Evolutionary conservation across 2,329 filamentous ascomycete genomes (phyloP).

Genomic region (Cladosporium sp.): DNA sequence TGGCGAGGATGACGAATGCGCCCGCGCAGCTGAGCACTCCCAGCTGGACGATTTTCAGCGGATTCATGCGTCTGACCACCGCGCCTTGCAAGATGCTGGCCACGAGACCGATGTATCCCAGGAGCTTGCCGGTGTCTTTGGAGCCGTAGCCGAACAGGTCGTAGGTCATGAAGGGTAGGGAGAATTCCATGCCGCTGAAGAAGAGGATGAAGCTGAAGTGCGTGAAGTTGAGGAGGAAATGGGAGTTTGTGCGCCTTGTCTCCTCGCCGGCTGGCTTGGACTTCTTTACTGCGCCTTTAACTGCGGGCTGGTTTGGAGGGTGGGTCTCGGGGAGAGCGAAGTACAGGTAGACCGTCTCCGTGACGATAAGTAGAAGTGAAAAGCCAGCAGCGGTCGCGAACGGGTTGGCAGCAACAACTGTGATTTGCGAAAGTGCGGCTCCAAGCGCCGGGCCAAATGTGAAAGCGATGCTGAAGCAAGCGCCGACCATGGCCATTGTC

Average conservation of each 20-base stretch:
- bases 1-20: conserved; percentile 75
- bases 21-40: conserved; percentile 72
- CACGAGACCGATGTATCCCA: conserved; percentile 87
- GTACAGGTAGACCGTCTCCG: conserved; percentile 87
- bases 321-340: conserved; percentile 80
- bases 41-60: conserved; percentile 71
- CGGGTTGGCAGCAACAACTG: conserved; percentile 77
- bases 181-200: conserved; percentile 98
- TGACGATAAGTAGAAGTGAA: conserved; percentile 74
- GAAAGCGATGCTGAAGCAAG: conserved; percentile 95
- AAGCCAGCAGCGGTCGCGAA: conserved; percentile 91
- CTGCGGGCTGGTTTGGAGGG: conserved; percentile 31
- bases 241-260: conserved; percentile 67
- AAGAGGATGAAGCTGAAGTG: conserved; percentile 92
- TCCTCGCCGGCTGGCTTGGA: conserved; percentile 17
- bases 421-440: conserved; percentile 74
- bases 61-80: conserved; percentile 79
- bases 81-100: conserved; percentile 90
- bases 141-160: conserved; percentile 83
- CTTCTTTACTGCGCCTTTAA: conserved; percentile 19
- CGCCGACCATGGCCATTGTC: conserved; percentile 94
- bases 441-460: conserved; percentile 92
- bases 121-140: conserved; percentile 73
- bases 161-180: conserved; percentile 93
- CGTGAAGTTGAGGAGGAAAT: conserved; percentile 72